Evolutionary conservation across 2,329 filamentous ascomycete genomes (phyloP).

Genomic region (Colletotrichum godetiae): DNA sequence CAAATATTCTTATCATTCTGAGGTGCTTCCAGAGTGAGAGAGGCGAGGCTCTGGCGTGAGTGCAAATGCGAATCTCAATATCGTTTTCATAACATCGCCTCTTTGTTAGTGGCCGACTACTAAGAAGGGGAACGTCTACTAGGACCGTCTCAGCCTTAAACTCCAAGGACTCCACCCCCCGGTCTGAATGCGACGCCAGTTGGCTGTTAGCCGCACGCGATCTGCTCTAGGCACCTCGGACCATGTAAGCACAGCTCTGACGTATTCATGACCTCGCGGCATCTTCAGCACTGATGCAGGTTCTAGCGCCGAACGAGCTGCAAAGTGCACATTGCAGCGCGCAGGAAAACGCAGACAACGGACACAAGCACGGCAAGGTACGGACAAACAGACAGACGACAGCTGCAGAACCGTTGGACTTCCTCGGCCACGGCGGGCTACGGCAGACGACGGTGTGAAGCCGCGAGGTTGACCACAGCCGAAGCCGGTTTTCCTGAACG

Average conservation of each 20-base stretch:
- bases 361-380: neutral
- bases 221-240: neutral
- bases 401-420: slow-evolving; percentile 3
- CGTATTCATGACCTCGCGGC: slow-evolving; percentile 8
- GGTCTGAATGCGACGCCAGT: neutral
- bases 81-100: neutral
- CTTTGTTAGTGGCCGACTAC: too few relatives aligned
- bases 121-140: neutral
- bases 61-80: neutral
- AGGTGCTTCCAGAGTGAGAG: neutral
- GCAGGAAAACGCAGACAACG: neutral
- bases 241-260: neutral
- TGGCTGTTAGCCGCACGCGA: neutral
- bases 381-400: neutral
- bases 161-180: neutral
- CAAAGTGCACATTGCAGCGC: slow-evolving; percentile 1
- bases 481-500: neutral
- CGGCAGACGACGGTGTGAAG: neutral
- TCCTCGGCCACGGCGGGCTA: neutral
- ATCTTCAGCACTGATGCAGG: slow-evolving; percentile 8
- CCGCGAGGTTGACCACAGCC: neutral
- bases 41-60: neutral
- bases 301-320: slow-evolving; percentile 2
- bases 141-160: neutral
- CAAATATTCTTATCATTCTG: neutral